Percentiles rank a stretch among this genome's conserved stretches.
Evolutionary conservation across 2,329 filamentous ascomycete genomes (phyloP).

Genomic region (Arthrobotrys sinensis): DNA sequence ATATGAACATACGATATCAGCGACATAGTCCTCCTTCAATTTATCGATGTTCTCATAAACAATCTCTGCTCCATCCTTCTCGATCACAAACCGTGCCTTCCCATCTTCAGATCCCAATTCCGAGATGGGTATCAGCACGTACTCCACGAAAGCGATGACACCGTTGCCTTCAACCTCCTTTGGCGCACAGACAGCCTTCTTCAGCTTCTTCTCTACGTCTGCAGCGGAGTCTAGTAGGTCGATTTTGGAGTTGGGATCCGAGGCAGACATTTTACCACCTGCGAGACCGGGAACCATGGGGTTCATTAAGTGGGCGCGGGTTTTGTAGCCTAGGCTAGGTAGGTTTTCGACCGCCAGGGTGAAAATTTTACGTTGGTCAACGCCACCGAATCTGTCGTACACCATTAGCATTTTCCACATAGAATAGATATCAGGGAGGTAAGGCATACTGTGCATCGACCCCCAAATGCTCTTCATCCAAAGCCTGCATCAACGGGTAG

Average conservation of each 20-base stretch:
- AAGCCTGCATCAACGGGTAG: slow-evolving; percentile 88
- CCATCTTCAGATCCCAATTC: slow-evolving; percentile 72
- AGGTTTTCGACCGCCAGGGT: slow-evolving; percentile 86
- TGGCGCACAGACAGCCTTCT: slow-evolving; percentile 85
- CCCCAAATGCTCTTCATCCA: slow-evolving; percentile 90
- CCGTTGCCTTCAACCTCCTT: slow-evolving; percentile 87
- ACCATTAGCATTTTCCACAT: background rate
- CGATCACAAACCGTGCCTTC: slow-evolving; percentile 65
- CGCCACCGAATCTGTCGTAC: slow-evolving; percentile 68
- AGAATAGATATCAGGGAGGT: background rate
- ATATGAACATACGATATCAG: slow-evolving; percentile 76
- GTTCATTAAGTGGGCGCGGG: slow-evolving; percentile 82
- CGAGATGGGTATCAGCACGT: slow-evolving; percentile 83
- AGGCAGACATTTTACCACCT: slow-evolving; percentile 67
- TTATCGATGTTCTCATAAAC: slow-evolving; percentile 80
- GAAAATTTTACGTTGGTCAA: slow-evolving; percentile 92
- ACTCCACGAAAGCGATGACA: slow-evolving; percentile 87
- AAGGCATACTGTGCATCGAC: slow-evolving; percentile 82
- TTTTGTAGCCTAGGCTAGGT: slow-evolving; percentile 86
- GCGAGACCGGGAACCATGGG: slow-evolving; percentile 90
- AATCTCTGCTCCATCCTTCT: slow-evolving; percentile 62
- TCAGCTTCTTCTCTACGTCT: slow-evolving; percentile 83
- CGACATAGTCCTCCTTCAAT: slow-evolving; percentile 83
- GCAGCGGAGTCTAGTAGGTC: slow-evolving; percentile 89
- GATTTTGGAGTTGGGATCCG: slow-evolving; percentile 81